Evolutionary conservation across 2,329 filamentous ascomycete genomes (phyloP).

Genomic region (Sclerotiophoma versabilis): DNA sequence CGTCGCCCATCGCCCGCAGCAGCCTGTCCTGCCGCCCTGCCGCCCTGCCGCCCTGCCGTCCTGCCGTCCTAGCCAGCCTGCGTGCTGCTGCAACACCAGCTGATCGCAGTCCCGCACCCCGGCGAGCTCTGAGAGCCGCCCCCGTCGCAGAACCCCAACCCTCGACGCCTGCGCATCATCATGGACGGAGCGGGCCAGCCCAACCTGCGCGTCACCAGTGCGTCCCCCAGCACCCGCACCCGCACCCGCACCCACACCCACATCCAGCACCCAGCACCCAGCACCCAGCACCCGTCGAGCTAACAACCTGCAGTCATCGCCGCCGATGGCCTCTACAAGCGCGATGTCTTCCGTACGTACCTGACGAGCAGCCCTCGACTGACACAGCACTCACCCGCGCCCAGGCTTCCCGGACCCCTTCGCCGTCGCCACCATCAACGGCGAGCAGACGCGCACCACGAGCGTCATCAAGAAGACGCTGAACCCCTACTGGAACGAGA

Average conservation of each 20-base stretch:
- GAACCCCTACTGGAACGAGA: conserved; percentile 99
- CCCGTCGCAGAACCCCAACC: conserved; percentile 5
- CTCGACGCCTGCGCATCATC: conserved; percentile 24
- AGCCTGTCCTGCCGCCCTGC: conserved; percentile 21
- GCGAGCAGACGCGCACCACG: conserved; percentile 98
- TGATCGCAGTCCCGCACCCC: conserved; percentile 14
- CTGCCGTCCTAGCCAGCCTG: conserved; percentile 4
- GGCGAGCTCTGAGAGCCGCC: conserved; percentile 45
- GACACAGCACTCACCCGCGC: conserved; percentile 39
- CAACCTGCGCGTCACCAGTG: conserved; percentile 94
- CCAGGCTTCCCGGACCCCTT: conserved; percentile 97
- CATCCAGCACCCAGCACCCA: background rate
- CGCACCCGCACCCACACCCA: background rate
- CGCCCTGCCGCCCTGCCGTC: background rate
- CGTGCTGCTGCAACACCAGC: conserved; percentile 12
- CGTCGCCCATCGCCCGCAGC: conserved; percentile 29
- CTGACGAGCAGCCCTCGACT: conserved; percentile 6
- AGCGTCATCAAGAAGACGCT: conserved; percentile 95
- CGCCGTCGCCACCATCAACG: conserved; percentile 94
- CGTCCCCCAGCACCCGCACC: conserved; percentile 40
- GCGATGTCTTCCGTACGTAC: conserved; percentile 95
- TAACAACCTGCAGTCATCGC: conserved; percentile 78
- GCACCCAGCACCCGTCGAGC: conserved; percentile 17
- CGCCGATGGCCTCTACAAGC: conserved; percentile 97
- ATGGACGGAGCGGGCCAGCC: conserved; percentile 64